A percentile compares a stretch with the other conserved stretches of the same genome.
These are phyloP conservation scores for Phytophthora lateralis DNA, from an alignment of 352 stramenopile species.

Conservation along the genomic window DNA sequence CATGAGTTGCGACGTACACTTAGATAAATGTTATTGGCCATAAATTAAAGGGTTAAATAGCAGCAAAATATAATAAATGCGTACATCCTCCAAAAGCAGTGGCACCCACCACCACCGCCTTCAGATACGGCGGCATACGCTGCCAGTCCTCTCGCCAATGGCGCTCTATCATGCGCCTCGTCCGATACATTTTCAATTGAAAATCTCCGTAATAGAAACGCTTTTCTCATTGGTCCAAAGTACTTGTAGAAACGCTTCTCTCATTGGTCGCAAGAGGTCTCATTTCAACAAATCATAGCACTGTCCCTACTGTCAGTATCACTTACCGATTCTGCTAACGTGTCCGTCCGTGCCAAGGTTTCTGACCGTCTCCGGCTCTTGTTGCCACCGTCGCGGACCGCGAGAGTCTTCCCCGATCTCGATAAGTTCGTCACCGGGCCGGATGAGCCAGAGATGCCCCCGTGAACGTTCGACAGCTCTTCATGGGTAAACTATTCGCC, in stretches of 20 bases:
- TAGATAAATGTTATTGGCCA: neutral
- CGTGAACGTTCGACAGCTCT: no score
- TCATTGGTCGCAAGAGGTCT: conserved; percentile 15
- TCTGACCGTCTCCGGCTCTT: no score
- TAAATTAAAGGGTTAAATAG: neutral
- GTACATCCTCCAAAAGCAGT: conserved; percentile 37
- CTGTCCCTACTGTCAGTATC: no score
- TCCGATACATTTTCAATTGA: conserved; percentile 16
- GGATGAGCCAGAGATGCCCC: no score
- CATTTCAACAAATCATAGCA: no score
- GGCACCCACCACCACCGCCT: conserved; percentile 30
- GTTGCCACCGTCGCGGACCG: no score
- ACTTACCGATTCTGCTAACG: no score
- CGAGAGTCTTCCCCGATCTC: no score
- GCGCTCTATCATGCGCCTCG: neutral
- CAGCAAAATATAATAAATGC: conserved; percentile 1
- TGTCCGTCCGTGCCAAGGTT: no score
- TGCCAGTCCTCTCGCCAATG: conserved; percentile 42
- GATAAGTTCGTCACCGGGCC: no score
- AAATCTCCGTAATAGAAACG: neutral
- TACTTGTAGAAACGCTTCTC: no score
- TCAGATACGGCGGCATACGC: conserved; percentile 43
- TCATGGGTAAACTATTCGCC: no score
- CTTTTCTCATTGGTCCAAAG: conserved; percentile 17
- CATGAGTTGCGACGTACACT: conserved; percentile 48